Evolutionary conservation across 352 stramenopile genomes (phyloP).

Genomic region (Phytophthora pinifolia): DNA sequence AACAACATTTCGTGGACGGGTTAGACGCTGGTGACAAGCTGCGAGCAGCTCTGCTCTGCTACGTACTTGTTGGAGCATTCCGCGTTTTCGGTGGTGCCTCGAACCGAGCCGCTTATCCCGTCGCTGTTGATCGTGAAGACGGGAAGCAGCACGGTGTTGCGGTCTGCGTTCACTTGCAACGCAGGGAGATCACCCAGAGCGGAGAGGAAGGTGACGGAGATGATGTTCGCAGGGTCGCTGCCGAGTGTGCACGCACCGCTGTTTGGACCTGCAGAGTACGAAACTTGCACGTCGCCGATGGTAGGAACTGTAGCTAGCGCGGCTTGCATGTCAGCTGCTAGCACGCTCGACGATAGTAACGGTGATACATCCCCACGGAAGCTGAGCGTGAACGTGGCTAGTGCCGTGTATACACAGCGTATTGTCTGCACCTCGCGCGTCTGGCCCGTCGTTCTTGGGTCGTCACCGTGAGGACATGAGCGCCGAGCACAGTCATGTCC

Average conservation of each 20-base stretch:
- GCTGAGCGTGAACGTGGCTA: slow-evolving; percentile 55
- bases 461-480: slow-evolving; percentile 62
- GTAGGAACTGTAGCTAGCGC: slow-evolving; percentile 44
- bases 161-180: slow-evolving; percentile 36
- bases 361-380: slow-evolving; percentile 54
- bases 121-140: slow-evolving; percentile 60
- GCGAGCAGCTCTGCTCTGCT: background rate
- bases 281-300: slow-evolving; percentile 44
- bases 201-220: slow-evolving; percentile 63
- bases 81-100: slow-evolving; percentile 64
- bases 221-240: slow-evolving; percentile 43
- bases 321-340: slow-evolving; percentile 34
- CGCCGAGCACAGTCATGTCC: slow-evolving; percentile 83
- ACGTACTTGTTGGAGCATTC: slow-evolving; percentile 80
- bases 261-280: slow-evolving; percentile 47
- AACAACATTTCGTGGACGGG: background rate
- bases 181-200: slow-evolving; percentile 58
- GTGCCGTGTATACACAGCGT: slow-evolving; percentile 40
- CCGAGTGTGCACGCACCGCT: slow-evolving; percentile 48
- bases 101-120: slow-evolving; percentile 48
- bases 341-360: slow-evolving; percentile 43
- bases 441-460: slow-evolving; percentile 68
- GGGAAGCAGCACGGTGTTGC: slow-evolving; percentile 36
- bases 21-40: background rate
- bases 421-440: slow-evolving; percentile 65